Evolutionary conservation across 2,329 filamentous ascomycete species (phyloP).

Genomic region (Monilinia fructicola): DNA sequence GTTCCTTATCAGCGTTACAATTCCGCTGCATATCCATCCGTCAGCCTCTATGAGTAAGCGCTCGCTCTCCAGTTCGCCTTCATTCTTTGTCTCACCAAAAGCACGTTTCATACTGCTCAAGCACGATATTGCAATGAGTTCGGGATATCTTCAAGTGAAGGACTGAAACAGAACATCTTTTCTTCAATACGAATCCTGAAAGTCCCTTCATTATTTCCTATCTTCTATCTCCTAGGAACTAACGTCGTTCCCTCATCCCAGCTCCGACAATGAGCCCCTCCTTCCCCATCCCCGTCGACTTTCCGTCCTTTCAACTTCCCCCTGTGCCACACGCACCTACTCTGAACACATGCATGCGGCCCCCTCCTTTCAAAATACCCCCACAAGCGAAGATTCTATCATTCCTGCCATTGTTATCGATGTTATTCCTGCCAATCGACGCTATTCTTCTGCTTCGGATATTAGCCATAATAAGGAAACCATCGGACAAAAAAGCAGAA

Average conservation of each 20-base stretch:
- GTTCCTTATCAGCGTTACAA: slow-evolving; percentile 15
- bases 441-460: not conserved
- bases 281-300: slow-evolving; percentile 22
- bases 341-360: slow-evolving; percentile 30
- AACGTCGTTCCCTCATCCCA: slow-evolving; percentile 21
- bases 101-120: not conserved
- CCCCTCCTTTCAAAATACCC: slow-evolving; percentile 34
- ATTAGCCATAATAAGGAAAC: slow-evolving; percentile 1
- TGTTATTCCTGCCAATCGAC: slow-evolving; percentile 24
- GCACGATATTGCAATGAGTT: not conserved
- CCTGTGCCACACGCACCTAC: slow-evolving; percentile 31
- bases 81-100: not conserved
- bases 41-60: slow-evolving; percentile 23
- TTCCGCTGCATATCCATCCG: slow-evolving; percentile 18
- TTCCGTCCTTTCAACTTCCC: slow-evolving; percentile 28
- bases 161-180: not conserved
- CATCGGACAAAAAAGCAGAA: not conserved
- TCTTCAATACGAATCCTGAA: not conserved
- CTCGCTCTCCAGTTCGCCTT: not conserved
- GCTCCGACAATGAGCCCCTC: slow-evolving; percentile 36
- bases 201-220: no score
- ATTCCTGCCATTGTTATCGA: slow-evolving; percentile 37
- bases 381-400: slow-evolving; percentile 39
- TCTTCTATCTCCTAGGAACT: not conserved
- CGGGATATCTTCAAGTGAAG: not conserved